Evolutionary conservation across 306 rosid species (phyloP), one percentile per base, ranked within the genome.

Genomic region (Ziziphus jujuba): DNA sequence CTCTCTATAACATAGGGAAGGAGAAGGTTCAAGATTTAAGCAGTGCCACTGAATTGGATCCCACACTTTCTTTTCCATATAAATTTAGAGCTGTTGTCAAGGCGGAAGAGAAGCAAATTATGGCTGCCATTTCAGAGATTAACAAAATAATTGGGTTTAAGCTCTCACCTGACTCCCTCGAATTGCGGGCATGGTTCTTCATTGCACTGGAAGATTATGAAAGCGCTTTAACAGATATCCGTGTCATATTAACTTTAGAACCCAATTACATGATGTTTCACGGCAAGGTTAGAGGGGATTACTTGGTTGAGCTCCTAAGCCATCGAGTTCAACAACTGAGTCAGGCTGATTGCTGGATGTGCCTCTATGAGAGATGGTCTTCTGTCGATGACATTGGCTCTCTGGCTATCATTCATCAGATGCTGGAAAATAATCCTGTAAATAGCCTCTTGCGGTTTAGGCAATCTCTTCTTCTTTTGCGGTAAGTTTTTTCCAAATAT

Each of bases 341-440:
- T 57, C 87, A 75, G 19, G 90, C 90, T 61, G 92, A 91, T 45
- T 86, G 92, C 82, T 91, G 97, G 97, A 88, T 87, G 97, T 82
- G 81, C n/a, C 77, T 87, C 14, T 86, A 87, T 50, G 84, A 91
- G 55, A 84, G 81, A 71, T 91, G 97, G 97, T 91, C 92, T 33
- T 79, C 78, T 33, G 95, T 91, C 14, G 95, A 91, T 79, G 92
- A 91, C 63, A 67, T 91, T 7, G 95, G 92, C 73, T 91, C 96
- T 69, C 81, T 91, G 73, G 95, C 96, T 23, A 76, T 86, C 77
- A 79, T 86, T 58, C 96, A 91, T 77, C 91, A 84, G 67, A 88
- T 91, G 97, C 80, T 91, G 53, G 86, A 65, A 63, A 84, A 75
- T 55, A 84, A 86, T 50, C 96, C 92, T 8, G 78, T 72, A 63